Evolutionary conservation across 176 grass and related monocot genomes (phyloP).

Genomic region (Phoenix roebelenii): DNA sequence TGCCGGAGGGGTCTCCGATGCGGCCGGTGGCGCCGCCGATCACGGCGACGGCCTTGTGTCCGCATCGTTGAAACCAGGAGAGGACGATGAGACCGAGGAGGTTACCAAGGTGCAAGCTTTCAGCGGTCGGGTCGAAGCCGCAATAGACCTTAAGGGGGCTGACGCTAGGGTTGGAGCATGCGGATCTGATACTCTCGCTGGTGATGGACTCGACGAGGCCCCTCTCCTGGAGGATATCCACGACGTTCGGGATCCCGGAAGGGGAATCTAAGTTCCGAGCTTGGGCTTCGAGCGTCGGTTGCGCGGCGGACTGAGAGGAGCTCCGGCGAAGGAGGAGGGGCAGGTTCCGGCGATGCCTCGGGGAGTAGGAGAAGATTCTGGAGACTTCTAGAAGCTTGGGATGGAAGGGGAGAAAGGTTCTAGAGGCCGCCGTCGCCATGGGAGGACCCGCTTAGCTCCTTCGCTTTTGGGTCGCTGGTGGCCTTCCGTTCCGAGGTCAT

Average conservation of each 20-base stretch:
- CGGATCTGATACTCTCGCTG: slow-evolving; percentile 41
- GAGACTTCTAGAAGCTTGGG: slow-evolving; percentile 18
- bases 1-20: slow-evolving; percentile 73
- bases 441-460: neutral
- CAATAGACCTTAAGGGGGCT: slow-evolving; percentile 65
- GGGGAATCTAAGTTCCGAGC: neutral
- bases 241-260: slow-evolving; percentile 26
- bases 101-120: slow-evolving; percentile 88
- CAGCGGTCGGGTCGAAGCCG: slow-evolving; percentile 75
- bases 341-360: neutral
- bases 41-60: slow-evolving; percentile 59
- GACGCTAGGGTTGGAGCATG: neutral
- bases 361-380: slow-evolving; percentile 10
- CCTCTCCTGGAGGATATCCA: slow-evolving; percentile 72
- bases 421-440: slow-evolving; percentile 35
- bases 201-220: slow-evolving; percentile 72
- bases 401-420: slow-evolving; percentile 34
- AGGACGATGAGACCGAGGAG: slow-evolving; percentile 72
- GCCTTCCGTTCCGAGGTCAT: too few relatives aligned
- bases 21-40: slow-evolving; percentile 70
- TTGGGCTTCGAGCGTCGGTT: neutral
- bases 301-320: slow-evolving; percentile 2
- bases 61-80: slow-evolving; percentile 85
- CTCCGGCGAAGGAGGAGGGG: slow-evolving; percentile 13
- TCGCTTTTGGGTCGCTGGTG: too few relatives aligned